phyloP scores from a whole-genome alignment of 306 rosid genomes.

The Alnus rubra region DNA sequence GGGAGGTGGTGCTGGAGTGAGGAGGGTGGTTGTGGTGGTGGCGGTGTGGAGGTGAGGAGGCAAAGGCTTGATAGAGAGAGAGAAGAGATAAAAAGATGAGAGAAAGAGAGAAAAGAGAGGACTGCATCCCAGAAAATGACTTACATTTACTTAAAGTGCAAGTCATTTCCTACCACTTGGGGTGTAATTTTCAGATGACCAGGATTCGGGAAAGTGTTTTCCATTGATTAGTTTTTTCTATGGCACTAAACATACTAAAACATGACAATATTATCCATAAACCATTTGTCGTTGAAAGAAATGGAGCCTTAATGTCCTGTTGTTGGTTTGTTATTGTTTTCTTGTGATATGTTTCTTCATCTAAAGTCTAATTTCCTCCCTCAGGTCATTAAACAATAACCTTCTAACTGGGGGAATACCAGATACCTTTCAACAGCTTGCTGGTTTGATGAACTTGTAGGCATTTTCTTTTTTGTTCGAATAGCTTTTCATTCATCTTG shows the following conservation, averaged over 20 bases:
- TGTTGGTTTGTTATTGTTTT: constrained; percentile 16
- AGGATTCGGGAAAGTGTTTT: not conserved
- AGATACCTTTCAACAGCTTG: constrained; percentile 53
- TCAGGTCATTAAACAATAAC: constrained; percentile 58
- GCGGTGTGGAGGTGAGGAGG: not conserved
- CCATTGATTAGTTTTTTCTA: not conserved
- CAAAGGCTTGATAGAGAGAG: not conserved
- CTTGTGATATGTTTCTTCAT: constrained; percentile 3
- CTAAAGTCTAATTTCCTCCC: constrained; percentile 6
- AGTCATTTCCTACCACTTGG: not conserved
- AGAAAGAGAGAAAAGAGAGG: not conserved
- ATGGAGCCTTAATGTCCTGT: too few relatives aligned
- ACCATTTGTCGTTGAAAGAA: not conserved
- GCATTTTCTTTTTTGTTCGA: constrained; percentile 21
- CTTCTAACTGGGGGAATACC: constrained; percentile 57
- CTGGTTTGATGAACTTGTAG: constrained; percentile 52
- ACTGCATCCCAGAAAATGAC: not conserved
- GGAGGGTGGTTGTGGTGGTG: not conserved
- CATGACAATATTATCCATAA: not conserved
- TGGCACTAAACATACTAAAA: not conserved
- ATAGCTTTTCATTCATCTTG: constrained; percentile 16
- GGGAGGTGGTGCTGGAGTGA: not conserved
- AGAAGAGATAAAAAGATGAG: too few relatives aligned
- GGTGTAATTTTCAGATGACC: not conserved
- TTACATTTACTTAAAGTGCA: not conserved